A percentile compares a stretch with the other conserved stretches of the same genome.
phyloP scores from a whole-genome alignment of 1,139 yeast species.

The Groenewaldozyma auringiensis region DNA sequence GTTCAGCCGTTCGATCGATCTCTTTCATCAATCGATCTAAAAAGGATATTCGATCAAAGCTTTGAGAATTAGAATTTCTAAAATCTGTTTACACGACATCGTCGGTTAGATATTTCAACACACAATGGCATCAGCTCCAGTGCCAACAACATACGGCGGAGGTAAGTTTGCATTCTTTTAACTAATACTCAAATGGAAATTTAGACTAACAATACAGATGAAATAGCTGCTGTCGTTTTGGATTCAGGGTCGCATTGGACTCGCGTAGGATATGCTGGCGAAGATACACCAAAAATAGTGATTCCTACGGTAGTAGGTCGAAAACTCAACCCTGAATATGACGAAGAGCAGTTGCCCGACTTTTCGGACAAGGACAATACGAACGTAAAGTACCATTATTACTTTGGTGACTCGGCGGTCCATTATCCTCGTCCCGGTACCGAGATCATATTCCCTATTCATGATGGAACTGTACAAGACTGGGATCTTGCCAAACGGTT shows the following conservation, averaged over 20 bases:
- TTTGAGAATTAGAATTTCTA: no score
- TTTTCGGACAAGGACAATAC: slow-evolving; percentile 8
- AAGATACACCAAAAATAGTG: slow-evolving; percentile 75
- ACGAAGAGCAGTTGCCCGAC: slow-evolving; percentile 17
- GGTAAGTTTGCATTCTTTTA: slow-evolving; percentile 28
- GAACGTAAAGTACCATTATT: slow-evolving; percentile 11
- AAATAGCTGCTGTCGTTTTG: slow-evolving; percentile 80
- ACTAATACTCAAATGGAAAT: no score
- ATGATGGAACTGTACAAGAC: slow-evolving; percentile 33
- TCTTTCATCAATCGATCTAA: no score
- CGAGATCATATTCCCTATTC: slow-evolving; percentile 31
- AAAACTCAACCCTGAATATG: slow-evolving; percentile 15
- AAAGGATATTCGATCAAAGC: no score
- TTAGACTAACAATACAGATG: slow-evolving; percentile 40
- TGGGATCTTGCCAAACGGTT: slow-evolving; percentile 38
- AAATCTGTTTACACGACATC: no score
- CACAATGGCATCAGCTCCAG: slow-evolving; percentile 16
- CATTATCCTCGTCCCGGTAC: slow-evolving; percentile 29
- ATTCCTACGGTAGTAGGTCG: slow-evolving; percentile 48
- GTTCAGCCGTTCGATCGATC: no score
- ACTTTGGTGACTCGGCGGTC: slow-evolving; percentile 29
- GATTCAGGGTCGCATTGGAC: slow-evolving; percentile 87
- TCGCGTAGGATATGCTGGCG: slow-evolving; percentile 89
- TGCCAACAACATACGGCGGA: slow-evolving; percentile 52
- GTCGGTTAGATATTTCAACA: no score